phyloP scores from a whole-genome alignment of 2,329 filamentous ascomycete species.

The Xylariaceae sp. region DNA sequence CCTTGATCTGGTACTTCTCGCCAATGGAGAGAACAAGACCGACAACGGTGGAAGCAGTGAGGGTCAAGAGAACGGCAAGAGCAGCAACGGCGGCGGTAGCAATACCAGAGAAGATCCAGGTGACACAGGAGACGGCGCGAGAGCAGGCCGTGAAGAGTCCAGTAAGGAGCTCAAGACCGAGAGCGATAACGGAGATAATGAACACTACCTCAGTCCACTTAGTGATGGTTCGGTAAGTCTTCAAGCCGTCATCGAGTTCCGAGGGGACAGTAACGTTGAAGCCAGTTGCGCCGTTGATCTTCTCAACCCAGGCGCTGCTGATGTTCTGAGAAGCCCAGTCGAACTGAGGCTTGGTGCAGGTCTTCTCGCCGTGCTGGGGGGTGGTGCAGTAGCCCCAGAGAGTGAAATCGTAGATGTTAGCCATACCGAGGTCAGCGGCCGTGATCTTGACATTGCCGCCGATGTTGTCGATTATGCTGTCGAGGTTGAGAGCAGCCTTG shows the following conservation, averaged over 20 bases:
- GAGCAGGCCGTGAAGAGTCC: constrained; percentile 81
- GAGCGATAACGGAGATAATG: constrained; percentile 64
- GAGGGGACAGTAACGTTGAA: constrained; percentile 61
- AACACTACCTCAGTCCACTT: constrained; percentile 84
- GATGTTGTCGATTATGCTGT: neutral
- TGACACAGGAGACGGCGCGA: constrained; percentile 73
- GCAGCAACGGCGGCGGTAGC: constrained; percentile 51
- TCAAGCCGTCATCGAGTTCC: constrained; percentile 60
- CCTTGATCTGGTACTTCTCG: constrained; percentile 65
- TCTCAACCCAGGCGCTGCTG: constrained; percentile 40
- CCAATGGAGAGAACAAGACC: constrained; percentile 62
- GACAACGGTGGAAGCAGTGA: constrained; percentile 64
- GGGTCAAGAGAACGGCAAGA: constrained; percentile 68
- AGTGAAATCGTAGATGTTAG: constrained; percentile 72
- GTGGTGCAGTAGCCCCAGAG: constrained; percentile 84
- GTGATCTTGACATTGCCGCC: constrained; percentile 46
- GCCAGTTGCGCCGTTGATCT: constrained; percentile 40
- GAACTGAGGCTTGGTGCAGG: constrained; percentile 66
- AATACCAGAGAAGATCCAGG: constrained; percentile 68
- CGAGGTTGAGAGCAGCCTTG: neutral
- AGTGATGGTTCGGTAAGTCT: constrained; percentile 66
- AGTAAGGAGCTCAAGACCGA: constrained; percentile 66
- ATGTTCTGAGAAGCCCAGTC: constrained; percentile 73
- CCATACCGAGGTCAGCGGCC: constrained; percentile 55
- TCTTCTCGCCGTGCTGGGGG: constrained; percentile 48